Percentiles rank a stretch among this genome's conserved stretches.
phyloP scores from a whole-genome alignment of 139 green algal species.

The Auxenochlorella pyrenoidosa region DNA sequence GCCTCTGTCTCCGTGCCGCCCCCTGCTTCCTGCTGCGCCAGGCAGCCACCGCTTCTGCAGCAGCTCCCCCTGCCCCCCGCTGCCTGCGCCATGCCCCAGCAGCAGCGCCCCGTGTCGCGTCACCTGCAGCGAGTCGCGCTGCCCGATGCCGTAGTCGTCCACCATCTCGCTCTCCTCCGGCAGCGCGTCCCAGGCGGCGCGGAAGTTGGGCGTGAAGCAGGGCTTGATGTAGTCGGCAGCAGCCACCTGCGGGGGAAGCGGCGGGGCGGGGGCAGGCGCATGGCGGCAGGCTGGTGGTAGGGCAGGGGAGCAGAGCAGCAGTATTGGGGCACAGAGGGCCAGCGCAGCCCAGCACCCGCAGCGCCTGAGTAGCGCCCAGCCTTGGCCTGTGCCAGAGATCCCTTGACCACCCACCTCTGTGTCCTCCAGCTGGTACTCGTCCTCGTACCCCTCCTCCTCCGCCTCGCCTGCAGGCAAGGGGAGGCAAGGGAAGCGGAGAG shows the following conservation, averaged over 20 bases:
- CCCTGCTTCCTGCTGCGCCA: too few relatives aligned
- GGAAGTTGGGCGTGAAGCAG: constrained; percentile 86
- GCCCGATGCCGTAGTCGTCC: constrained; percentile 95
- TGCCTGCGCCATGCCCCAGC: too few relatives aligned
- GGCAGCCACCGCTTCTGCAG: not conserved
- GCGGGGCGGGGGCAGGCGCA: not conserved
- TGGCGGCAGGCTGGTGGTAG: not conserved
- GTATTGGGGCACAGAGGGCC: not conserved
- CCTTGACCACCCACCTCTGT: constrained; percentile 66
- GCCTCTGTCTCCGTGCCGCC: too few relatives aligned
- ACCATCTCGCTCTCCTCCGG: constrained; percentile 72
- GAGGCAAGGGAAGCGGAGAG: not conserved
- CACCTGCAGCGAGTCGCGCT: constrained; percentile 72
- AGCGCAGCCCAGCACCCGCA: not conserved
- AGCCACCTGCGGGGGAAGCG: constrained; percentile 5
- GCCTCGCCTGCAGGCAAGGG: constrained; percentile 65
- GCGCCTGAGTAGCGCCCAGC: too few relatives aligned
- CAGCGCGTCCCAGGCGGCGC: constrained; percentile 85
- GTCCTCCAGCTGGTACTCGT: constrained; percentile 99
- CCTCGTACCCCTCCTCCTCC: constrained; percentile 95
- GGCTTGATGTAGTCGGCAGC: constrained; percentile 90
- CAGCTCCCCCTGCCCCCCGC: not conserved
- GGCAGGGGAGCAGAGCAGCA: not conserved
- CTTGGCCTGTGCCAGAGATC: too few relatives aligned
- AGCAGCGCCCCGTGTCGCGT: too few relatives aligned